phyloP scores from a whole-genome alignment of 2,329 filamentous ascomycete species.

The Fusarium annulatum region DNA sequence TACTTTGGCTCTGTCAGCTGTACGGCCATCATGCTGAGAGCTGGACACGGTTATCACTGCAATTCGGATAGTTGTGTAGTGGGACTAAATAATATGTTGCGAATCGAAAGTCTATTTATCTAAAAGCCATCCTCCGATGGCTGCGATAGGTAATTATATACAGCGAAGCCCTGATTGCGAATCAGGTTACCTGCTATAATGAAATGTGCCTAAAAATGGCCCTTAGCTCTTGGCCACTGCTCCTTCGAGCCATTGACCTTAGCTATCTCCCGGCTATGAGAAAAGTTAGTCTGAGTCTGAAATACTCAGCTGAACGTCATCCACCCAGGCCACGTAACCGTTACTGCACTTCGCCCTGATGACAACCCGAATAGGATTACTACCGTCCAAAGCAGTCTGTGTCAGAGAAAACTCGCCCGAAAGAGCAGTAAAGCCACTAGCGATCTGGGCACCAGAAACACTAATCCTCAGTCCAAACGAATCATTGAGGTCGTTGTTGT shows the following conservation, averaged over 20 bases:
- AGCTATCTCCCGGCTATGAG: accelerated
- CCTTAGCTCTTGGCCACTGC: not conserved
- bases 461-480: not conserved
- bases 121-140: not conserved
- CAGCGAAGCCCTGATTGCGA: not conserved
- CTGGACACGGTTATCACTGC: too few species aligned
- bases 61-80: too few species aligned
- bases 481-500: not conserved
- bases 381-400: not conserved
- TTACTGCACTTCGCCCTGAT: not conserved
- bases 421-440: not conserved
- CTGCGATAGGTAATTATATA: not conserved
- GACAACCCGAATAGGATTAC: not conserved
- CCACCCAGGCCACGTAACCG: not conserved
- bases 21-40: accelerated
- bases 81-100: accelerated
- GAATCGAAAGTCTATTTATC: not conserved
- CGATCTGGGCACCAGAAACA: not conserved
- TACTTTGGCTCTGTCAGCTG: not conserved
- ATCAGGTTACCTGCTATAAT: not conserved
- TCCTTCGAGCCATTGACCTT: not conserved
- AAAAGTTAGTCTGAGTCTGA: not conserved
- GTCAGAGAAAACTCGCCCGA: not conserved
- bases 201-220: not conserved
- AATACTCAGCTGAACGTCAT: not conserved